These are phyloP conservation scores for Fraxinus baroniana DNA, from an alignment of 305 asterid species.

Conservation along the genomic window DNA sequence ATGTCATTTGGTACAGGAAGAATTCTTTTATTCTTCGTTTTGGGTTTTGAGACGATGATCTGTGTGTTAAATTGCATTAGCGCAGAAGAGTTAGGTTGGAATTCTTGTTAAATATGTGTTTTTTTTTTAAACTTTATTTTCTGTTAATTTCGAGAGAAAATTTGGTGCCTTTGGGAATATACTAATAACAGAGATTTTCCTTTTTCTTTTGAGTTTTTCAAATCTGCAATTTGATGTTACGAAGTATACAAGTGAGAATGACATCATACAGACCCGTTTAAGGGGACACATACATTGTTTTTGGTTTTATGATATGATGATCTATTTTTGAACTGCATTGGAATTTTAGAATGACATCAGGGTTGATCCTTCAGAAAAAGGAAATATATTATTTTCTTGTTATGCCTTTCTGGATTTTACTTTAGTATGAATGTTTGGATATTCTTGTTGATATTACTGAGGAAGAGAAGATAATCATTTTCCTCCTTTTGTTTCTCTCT, in stretches of 20 bases:
- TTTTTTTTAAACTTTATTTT: not conserved
- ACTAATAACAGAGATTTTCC: not conserved
- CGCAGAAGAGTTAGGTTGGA: not conserved
- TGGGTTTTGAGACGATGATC: not conserved
- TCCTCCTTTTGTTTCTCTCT: not conserved
- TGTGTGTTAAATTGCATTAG: not conserved
- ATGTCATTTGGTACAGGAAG: not conserved
- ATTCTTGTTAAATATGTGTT: not conserved
- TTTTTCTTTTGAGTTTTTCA: not conserved
- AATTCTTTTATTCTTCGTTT: not conserved
- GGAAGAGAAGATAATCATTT: not conserved
- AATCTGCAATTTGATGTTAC: not conserved
- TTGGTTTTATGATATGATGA: not conserved
- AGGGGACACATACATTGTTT: not conserved
- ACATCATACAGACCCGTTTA: not conserved
- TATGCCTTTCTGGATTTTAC: not conserved
- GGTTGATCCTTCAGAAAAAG: not conserved
- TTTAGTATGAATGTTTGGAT: not conserved
- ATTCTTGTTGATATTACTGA: not conserved
- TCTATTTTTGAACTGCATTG: constrained; percentile 1
- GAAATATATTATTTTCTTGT: not conserved
- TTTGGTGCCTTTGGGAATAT: not conserved
- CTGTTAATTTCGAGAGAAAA: not conserved
- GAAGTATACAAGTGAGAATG: not conserved
- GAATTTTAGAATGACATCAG: not conserved